Base-by-base conservation (phyloP, 805 yeast species). In the Candida pini region DNA sequence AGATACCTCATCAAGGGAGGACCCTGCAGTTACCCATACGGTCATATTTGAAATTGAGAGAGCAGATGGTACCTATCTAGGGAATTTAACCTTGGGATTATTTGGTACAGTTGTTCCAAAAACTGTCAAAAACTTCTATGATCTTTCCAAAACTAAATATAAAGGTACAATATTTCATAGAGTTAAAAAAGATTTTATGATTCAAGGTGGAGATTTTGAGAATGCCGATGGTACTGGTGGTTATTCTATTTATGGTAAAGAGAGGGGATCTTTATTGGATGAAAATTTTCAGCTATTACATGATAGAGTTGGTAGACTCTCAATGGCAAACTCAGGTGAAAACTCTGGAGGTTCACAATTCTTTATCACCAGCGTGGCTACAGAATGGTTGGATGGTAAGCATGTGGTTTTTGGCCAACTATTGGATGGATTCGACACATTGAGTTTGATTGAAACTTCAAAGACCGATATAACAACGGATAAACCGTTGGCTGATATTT, bases 171-270 rank as follows among this genome's bases (percentile, higher is more conserved):
- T 66, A 14, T 82, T 87, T 71, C 92, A 83, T 62, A 71, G 89
- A 41, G 76, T 87, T 33, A 79, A 83, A 43, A 68, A 75, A 28
- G 69, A 71, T 37, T 84, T 83, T 56, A 78, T 85, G 81, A 71
- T 88, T 47, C 95, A 85, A 63, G 95, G 95, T 38, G 96, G 96
- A 43, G 90, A 86, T 59, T 78, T 81, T 54, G 78, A 82, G 45
- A 71, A 69, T 18, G 60, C 59, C 26, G 67, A 70, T 46, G 89
- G 90, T 12, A 68, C 74, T 35, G 95, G 94, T 18, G 95, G 96
- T 10, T 68, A 69, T 47, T 82, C 94, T 18, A 79, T 86, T 48
- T 83, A 77, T 59, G 96, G 95, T 20, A 64, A 64, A 36, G 69
- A 68, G 51, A 24, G 24, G 9, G 59, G 62, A 7, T 49, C 56